Evolutionary conservation across 345 rosid species (phyloP), one percentile per base, ranked within the genome.

Genomic region (Isatis tinctoria): DNA sequence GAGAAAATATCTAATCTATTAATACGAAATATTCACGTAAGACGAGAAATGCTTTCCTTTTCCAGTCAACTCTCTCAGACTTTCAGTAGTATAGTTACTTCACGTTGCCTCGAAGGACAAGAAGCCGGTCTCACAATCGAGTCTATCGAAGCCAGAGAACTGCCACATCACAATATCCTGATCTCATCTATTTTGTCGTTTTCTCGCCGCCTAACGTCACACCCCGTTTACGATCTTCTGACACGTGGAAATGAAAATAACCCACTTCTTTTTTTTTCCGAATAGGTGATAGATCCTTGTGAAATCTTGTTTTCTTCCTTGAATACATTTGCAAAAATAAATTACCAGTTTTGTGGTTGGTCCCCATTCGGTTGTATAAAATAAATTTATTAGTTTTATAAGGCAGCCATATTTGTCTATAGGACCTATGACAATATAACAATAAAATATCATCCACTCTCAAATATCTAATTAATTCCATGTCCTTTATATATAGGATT

Each of bases 161-260:
- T 32, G 67, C 72, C 80, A 78, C 64, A 3, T 60, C 78, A 72
- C 1, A 6, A 35, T 28, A 49, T 10, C 12, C 59, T 73, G 58
- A 61, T 45, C 16, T 67, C 60, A 78, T 40, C 68, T 67, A 49
- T 36, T 60, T 52, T 60, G 78, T 67, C 70, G 3, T 0, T 41
- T 33, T 66, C 18, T 0, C 66, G 81, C 81, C 81, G 81, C 81
- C 81, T 74, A 57, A 73, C 81, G 81, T 78, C 81, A 78, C 56
- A 24, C 68, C 65, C 33, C 4, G 4, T 44, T 51, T 32, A 30
- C 16, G 2, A 20, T 51, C 36, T 72, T 56, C 7, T 56, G 82
- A 76, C 66, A 39, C 67, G 74, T 62, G 80, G 73, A 17, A 6
- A 53, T 53, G 5, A 2, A 74, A 59, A 64, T 16, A 79, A 39